A percentile compares a stretch with the other conserved stretches of the same genome.
phyloP scores from a whole-genome alignment of 2,329 filamentous ascomycete species.

The Tolypocladium tundrense region DNA sequence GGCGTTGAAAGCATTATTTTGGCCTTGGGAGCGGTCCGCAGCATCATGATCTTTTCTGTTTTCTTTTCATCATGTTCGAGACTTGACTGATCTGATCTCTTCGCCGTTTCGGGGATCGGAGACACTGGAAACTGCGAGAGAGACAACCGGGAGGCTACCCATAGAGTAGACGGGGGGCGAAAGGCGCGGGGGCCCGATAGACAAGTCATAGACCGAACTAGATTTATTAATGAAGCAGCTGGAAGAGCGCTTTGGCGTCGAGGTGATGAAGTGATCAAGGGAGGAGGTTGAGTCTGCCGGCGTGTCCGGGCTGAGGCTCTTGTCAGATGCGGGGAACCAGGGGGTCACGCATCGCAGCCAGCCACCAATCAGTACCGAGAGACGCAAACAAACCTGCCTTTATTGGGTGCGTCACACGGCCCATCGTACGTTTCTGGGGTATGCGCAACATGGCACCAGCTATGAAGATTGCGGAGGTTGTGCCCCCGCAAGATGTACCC shows the following conservation, averaged over 20 bases:
- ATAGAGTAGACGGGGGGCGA: not conserved
- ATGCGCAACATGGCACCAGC: too few relatives aligned
- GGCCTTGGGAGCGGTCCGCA: not conserved
- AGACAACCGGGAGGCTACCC: not conserved
- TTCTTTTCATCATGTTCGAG: not conserved
- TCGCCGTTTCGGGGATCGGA: not conserved
- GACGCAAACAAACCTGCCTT: not conserved
- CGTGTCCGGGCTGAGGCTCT: not conserved
- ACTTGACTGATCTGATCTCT: not conserved
- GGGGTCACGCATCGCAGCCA: not conserved
- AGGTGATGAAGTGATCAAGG: not conserved
- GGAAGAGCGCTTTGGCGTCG: not conserved
- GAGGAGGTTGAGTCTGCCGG: too few relatives aligned
- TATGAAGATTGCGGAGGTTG: too few relatives aligned
- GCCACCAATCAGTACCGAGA: not conserved
- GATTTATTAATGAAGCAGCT: not conserved
- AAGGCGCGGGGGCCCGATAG: not conserved
- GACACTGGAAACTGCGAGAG: not conserved
- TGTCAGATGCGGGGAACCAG: not conserved
- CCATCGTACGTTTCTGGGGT: not conserved
- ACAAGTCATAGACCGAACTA: not conserved
- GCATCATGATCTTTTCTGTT: not conserved
- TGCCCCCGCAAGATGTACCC: too few relatives aligned
- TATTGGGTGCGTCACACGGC: not conserved
- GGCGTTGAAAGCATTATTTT: not conserved